phyloP scores from a whole-genome alignment of 192 early-diverging fungal genomes.

The Backusella circina region DNA sequence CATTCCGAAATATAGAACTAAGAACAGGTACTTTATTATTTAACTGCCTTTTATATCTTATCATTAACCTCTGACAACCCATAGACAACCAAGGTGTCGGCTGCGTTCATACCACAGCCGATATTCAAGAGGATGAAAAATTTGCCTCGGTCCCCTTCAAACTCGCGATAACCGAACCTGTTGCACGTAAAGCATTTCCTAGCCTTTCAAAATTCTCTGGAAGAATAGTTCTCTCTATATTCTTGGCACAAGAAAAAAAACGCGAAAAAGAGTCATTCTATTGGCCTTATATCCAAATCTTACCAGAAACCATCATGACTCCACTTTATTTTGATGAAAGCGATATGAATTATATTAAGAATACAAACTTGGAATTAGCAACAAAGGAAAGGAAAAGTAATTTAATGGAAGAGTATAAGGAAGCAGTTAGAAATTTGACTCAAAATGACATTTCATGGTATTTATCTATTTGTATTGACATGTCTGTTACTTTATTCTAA shows the following conservation, averaged over 20 bases:
- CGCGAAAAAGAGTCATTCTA: constrained; percentile 44
- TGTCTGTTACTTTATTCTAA: neutral
- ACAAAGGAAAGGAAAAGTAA: constrained; percentile 37
- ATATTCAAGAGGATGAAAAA: constrained; percentile 36
- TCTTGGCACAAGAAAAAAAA: constrained; percentile 47
- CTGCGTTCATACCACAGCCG: constrained; percentile 42
- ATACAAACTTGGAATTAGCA: constrained; percentile 51
- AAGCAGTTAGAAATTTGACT: constrained; percentile 26
- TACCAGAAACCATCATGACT: constrained; percentile 52
- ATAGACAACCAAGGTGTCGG: constrained; percentile 10
- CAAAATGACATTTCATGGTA: constrained; percentile 35
- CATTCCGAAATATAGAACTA: constrained; percentile 2
- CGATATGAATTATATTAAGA: constrained; percentile 43
- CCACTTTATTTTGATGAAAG: constrained; percentile 47
- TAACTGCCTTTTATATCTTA: neutral
- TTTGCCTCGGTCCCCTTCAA: constrained; percentile 53
- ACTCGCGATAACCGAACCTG: constrained; percentile 43
- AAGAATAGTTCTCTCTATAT: constrained; percentile 45
- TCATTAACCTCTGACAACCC: neutral
- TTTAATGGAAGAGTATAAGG: constrained; percentile 32
- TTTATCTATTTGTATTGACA: neutral
- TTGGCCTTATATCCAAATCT: constrained; percentile 57
- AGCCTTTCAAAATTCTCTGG: constrained; percentile 17
- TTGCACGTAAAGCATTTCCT: constrained; percentile 36
- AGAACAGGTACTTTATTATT: constrained; percentile 1